These are phyloP conservation scores for Mycena haematopus DNA, from an alignment of 768 basidiomycete genomes.

Conservation along the genomic window DNA sequence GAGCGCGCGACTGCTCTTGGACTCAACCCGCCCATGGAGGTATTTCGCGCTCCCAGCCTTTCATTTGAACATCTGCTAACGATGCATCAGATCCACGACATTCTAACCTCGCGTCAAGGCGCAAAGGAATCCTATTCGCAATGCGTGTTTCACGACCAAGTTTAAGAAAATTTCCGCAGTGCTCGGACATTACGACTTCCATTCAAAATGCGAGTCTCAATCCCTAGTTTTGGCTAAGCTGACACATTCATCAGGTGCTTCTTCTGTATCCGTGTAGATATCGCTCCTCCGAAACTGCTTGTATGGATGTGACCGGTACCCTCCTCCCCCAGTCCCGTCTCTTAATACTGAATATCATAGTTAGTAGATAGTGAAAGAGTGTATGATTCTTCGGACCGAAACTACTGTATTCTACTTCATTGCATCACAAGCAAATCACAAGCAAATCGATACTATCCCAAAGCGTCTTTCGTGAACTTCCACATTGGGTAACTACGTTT, in stretches of 20 bases:
- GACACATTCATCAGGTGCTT: background rate
- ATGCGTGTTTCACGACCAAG: constrained; percentile 63
- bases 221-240: background rate
- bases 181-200: no score
- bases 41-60: constrained; percentile 32
- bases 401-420: constrained; percentile 1
- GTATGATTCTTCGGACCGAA: background rate
- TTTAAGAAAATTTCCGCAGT: constrained; percentile 33
- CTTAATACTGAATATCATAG: constrained; percentile 11
- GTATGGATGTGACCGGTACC: background rate
- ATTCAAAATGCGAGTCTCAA: no score
- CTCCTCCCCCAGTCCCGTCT: background rate
- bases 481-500: background rate
- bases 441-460: background rate
- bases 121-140: constrained; percentile 59
- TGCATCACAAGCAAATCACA: background rate
- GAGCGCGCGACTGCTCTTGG: constrained; percentile 81
- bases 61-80: background rate
- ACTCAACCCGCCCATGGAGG: constrained; percentile 81
- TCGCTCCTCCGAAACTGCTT: background rate
- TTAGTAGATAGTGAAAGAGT: constrained; percentile 14
- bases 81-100: constrained; percentile 69
- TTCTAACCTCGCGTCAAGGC: constrained; percentile 75
- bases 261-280: constrained; percentile 12
- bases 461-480: background rate